Evolutionary conservation across 2,329 filamentous ascomycete species (phyloP), one percentile per base, ranked within the genome.

Genomic region (Fusarium abutilonis): DNA sequence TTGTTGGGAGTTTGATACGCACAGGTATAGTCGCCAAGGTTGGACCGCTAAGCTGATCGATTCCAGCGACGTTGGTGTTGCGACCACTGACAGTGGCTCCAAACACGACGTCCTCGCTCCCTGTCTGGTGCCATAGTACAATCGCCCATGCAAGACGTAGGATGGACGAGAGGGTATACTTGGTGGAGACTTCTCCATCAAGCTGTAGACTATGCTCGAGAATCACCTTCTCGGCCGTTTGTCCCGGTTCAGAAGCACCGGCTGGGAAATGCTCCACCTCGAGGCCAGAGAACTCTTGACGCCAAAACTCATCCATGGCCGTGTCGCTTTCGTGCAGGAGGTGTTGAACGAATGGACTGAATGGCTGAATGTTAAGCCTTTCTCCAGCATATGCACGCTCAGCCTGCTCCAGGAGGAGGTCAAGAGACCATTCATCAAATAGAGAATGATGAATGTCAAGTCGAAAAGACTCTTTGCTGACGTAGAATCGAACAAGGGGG

Each of bases 381-480:
- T 10, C 34, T 14, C 34, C 49, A 1, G 11, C 3, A 6, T 52
- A 52, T 0, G 28, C 26, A 4, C 26, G 34, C 26, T 52, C 32
- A 2, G 39, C 34, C n/a, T 52, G 49, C 2, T 34, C 9, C 4
- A 52, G 1, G 2, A 28, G 13, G 1, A 52, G 7, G n/a, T 11
- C 42, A 1, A 52, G 34, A 32, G 49, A 52, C 49, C 49, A 52
- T 26, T 52, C 49, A 7, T 52, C 49, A 8, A 47, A 52, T 4
- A 52, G 13, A 3, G 42, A 23, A 9, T 52, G 49, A 17, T 52
- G 49, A 1, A 52, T 52, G 1, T 52, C 42, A 1, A 52, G 41
- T 9, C 42, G 17, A 5, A 52, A 39, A 1, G 19, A 26, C 1
- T 39, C 34, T 1, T 11, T 15, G 4, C 19, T 26, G 2, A 26